phyloP scores from a whole-genome alignment of 1,139 yeast species.

The Debaryomycetaceae sp. region DNA sequence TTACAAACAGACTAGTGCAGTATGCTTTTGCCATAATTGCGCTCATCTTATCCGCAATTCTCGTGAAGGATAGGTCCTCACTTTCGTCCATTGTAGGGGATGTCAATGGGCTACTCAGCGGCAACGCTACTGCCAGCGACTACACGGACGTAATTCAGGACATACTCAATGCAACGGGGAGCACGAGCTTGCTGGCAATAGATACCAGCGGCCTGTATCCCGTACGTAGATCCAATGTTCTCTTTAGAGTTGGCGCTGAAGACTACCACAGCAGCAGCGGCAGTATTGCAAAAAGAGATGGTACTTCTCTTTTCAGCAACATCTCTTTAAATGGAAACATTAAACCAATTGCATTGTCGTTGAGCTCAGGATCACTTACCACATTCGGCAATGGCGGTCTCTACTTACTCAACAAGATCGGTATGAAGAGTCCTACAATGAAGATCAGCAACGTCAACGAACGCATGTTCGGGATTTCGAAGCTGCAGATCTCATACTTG shows the following conservation, averaged over 20 bases:
- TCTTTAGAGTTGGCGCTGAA: neutral
- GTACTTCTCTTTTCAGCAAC: neutral
- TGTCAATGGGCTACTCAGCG: neutral
- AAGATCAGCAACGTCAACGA: neutral
- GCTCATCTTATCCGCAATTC: conserved; percentile 1
- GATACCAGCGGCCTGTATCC: neutral
- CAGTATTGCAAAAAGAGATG: neutral
- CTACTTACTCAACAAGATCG: neutral
- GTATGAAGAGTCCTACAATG: neutral
- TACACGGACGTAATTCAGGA: neutral
- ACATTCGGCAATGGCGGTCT: conserved; percentile 3
- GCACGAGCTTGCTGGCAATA: neutral
- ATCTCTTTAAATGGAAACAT: neutral
- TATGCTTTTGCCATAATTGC: conserved; percentile 1
- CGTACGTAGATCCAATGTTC: neutral
- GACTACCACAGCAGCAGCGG: neutral
- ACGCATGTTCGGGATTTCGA: conserved; percentile 2
- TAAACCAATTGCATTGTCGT: conserved; percentile 3
- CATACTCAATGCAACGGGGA: neutral
- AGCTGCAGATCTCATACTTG: conserved; percentile 3
- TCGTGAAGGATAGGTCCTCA: conserved; percentile 1
- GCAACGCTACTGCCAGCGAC: neutral
- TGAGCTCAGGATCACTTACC: conserved; percentile 5
- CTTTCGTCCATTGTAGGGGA: neutral
- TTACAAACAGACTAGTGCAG: neutral